phyloP scores from a whole-genome alignment of 768 basidiomycete species.

The Russula sp. region DNA sequence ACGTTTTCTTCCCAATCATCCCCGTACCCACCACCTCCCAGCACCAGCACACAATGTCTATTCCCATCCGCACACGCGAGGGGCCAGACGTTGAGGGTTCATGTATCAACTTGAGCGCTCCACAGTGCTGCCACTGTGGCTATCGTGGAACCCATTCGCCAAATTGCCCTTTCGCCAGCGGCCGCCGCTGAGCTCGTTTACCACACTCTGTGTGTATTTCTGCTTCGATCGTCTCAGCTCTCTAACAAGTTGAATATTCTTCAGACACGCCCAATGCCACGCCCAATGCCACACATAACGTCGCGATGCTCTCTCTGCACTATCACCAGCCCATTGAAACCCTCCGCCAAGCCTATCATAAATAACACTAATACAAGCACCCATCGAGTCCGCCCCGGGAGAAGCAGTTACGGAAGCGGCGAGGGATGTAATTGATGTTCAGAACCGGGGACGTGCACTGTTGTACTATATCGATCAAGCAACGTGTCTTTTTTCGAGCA shows the following conservation, averaged over 20 bases:
- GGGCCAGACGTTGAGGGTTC: conserved; percentile 27
- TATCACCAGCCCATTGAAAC: conserved; percentile 6
- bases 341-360: conserved; percentile 4
- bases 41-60: background rate
- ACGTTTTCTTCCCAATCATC: conserved; percentile 7
- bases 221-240: background rate
- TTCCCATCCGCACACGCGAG: conserved; percentile 18
- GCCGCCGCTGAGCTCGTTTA: conserved; percentile 30
- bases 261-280: background rate
- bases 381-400: conserved; percentile 1
- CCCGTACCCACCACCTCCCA: conserved; percentile 23
- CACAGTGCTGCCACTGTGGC: conserved; percentile 69
- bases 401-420: background rate
- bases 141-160: conserved; percentile 50
- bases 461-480: conserved; percentile 19
- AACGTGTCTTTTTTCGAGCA: conserved; percentile 6
- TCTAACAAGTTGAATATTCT: background rate
- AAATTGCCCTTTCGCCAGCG: conserved; percentile 49
- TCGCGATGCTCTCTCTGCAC: conserved; percentile 25
- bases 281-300: conserved; percentile 2
- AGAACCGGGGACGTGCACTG: background rate
- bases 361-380: conserved; percentile 13
- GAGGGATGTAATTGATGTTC: background rate
- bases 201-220: background rate
- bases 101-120: conserved; percentile 45